These are phyloP conservation scores for Kuraishia cidri DNA, from an alignment of 805 yeast species.

Conservation along the genomic window DNA sequence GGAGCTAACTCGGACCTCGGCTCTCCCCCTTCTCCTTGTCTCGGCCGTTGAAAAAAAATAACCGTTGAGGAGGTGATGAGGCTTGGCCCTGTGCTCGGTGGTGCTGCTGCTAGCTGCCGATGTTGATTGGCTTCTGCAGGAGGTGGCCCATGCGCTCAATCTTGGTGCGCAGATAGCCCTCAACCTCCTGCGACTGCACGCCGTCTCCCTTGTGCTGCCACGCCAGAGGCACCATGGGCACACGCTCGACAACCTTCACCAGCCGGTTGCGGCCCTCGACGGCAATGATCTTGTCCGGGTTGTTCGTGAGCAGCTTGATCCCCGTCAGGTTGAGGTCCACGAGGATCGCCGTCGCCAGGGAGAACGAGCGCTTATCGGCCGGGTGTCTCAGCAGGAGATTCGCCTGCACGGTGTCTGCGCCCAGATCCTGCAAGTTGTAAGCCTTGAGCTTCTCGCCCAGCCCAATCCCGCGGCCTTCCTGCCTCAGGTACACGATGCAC, in stretches of 20 bases:
- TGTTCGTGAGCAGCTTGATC: slow-evolving; percentile 80
- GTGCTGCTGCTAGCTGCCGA: slow-evolving; percentile 1
- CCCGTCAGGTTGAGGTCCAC: slow-evolving; percentile 69
- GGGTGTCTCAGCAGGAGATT: slow-evolving; percentile 90
- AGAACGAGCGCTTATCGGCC: slow-evolving; percentile 93
- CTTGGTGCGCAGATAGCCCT: slow-evolving; percentile 88
- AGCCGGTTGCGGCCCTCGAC: slow-evolving; percentile 80
- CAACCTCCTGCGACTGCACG: slow-evolving; percentile 76
- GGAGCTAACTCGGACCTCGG: no score
- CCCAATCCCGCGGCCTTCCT: slow-evolving; percentile 98
- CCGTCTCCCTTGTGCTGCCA: slow-evolving; percentile 66
- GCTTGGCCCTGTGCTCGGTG: no score
- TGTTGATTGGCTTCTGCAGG: slow-evolving; percentile 33
- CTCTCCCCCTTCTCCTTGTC: no score
- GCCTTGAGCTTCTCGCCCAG: slow-evolving; percentile 97
- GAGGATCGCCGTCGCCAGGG: slow-evolving; percentile 88
- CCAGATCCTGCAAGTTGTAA: slow-evolving; percentile 92
- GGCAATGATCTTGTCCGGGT: slow-evolving; percentile 92
- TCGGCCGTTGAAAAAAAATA: no score
- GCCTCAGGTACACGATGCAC: slow-evolving; percentile 90
- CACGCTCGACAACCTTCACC: slow-evolving; percentile 75
- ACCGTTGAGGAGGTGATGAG: no score
- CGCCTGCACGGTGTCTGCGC: slow-evolving; percentile 98
- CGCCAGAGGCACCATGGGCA: slow-evolving; percentile 95
- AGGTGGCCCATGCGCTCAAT: slow-evolving; percentile 97